Base-by-base conservation (phyloP, 192 early-diverging fungal genomes). In the Spizellomyces sp. region DNA sequence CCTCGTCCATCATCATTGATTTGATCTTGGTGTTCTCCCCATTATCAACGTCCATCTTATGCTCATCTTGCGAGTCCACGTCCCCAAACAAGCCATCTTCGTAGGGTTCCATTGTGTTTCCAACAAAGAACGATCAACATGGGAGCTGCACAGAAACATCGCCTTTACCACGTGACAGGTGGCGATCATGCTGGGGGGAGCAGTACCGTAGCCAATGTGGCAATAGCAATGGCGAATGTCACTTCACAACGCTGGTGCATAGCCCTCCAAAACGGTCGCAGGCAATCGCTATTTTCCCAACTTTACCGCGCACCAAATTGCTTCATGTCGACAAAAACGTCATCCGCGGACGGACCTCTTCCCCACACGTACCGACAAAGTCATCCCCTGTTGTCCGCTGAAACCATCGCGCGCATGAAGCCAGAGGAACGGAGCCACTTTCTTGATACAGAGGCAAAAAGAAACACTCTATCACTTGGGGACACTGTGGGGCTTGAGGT, bases 1-100 rank as follows among this genome's bases (percentile, higher is more conserved):
- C 89, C 17, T 63, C 46, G 14, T 58, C 58, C 50, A 54, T n/a
- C 12, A 54, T 19, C 17, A 54, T 54, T 56, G 50, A 4, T 19
- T 54, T 54, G 14, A 19, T n/a, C 50, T 54, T 54, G 0, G 50
- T 19, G 27, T 3, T 36, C 14, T 54, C 50, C 17, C 12, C 17
- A 4, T 54, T 19, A 54, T 54, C 50, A 12, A 54, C 14, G 17
- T 54, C 50, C 50, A 54, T 54, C 50, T 54, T 54, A 4, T n/a
- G 12, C 12, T 54, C 50, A 54, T 54, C 50, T n/a, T 54, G 14
- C 12, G 50, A 54, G 50, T 19, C 50, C 12, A 19, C 50, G 1
- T 54, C 50, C 17, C 50, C 50, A 54, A 54, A 54, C 14, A 54
- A 19, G 12, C 50, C 50, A n/a, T n/a, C 50, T n/a, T 12, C 50